phyloP scores from a whole-genome alignment of 2,329 filamentous ascomycete species.

The Beauveria caledonica region DNA sequence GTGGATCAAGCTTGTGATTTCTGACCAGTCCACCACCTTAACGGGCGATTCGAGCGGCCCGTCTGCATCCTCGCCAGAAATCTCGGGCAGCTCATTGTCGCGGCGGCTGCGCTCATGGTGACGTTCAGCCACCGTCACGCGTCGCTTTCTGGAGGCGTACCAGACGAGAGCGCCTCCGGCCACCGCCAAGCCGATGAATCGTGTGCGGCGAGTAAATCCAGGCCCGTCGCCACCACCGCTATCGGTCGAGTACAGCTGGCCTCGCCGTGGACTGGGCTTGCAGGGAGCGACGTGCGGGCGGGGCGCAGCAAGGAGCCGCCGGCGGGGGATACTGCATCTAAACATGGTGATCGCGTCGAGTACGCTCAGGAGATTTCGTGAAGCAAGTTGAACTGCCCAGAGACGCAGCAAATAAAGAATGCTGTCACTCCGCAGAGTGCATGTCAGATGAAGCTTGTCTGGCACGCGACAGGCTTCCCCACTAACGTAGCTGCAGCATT shows the following conservation, averaged over 20 bases:
- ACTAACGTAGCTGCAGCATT: no score
- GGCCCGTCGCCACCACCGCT: not conserved
- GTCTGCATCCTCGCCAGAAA: not conserved
- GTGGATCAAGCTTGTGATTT: slow-evolving; percentile 24
- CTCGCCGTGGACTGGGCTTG: not conserved
- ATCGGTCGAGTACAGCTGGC: slow-evolving; percentile 1
- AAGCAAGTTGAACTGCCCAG: no score
- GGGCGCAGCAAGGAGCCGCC: not conserved
- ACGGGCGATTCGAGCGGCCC: slow-evolving; percentile 22
- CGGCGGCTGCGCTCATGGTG: not conserved
- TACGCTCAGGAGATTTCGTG: no score
- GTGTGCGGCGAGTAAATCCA: not conserved
- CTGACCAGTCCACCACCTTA: slow-evolving; percentile 18
- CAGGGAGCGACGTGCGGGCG: not conserved
- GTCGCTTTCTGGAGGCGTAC: slow-evolving; percentile 1
- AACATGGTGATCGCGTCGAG: slow-evolving; percentile 4
- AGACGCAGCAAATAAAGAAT: no score
- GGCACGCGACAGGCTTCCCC: no score
- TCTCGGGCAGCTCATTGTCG: slow-evolving; percentile 4
- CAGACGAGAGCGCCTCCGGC: not conserved
- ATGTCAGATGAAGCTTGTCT: no score
- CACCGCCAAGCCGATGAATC: not conserved
- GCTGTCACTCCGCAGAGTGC: no score
- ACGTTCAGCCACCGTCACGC: not conserved
- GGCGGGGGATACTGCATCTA: not conserved